Base-by-base conservation (phyloP, 2,329 filamentous ascomycete genomes). In the Stagonosporopsis tanaceti region DNA sequence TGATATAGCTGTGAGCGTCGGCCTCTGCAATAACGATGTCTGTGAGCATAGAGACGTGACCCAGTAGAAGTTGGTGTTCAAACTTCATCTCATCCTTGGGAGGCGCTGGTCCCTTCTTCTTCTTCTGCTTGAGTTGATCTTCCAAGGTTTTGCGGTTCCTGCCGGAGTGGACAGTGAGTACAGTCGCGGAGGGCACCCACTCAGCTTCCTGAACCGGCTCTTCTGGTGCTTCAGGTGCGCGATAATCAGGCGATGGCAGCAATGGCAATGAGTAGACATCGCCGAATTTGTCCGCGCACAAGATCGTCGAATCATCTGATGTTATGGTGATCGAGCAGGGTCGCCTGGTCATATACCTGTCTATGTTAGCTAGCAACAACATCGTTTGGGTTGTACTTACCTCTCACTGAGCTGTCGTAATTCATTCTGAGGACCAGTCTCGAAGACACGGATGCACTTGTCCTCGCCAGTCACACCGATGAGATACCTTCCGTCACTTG, bases 21-120 rank as follows among this genome's bases (percentile, higher is more conserved):
- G 81, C 72, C 70, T 81, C 71, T n/a, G 78, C 79, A 39, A 87
- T 81, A 2, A 81, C 76, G 48, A 97, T 75, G 69, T 92, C 89
- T 1, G 93, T 97, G 47, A 99, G 85, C 86, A 98, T 91, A 0
- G 94, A 97, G 14, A 99, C 95, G 77, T 99, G 95, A 12, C 95
- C 95, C 0, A 99, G 86, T 7, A 97, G 81, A 0, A 97, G 81
- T 35, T 88, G 85, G 66, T 92, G 86, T 66, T 92, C 89, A 72
- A 96, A 96, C 44, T 77, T 75, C 25, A 80, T 73, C 2, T 80
- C 76, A 15, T 80, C 79, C 51, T 82, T 81, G 34, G 79, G 78
- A 59, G 83, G 80, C n/a, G 72, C 57, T 63, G 67, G 77, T 56
- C 64, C 75, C 60, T 65, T 75, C 50, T 64, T 75, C 50, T 64